Evolutionary conservation across 345 rosid species (phyloP), one percentile per base, ranked within the genome.

Genomic region (Euclidium syriacum): DNA sequence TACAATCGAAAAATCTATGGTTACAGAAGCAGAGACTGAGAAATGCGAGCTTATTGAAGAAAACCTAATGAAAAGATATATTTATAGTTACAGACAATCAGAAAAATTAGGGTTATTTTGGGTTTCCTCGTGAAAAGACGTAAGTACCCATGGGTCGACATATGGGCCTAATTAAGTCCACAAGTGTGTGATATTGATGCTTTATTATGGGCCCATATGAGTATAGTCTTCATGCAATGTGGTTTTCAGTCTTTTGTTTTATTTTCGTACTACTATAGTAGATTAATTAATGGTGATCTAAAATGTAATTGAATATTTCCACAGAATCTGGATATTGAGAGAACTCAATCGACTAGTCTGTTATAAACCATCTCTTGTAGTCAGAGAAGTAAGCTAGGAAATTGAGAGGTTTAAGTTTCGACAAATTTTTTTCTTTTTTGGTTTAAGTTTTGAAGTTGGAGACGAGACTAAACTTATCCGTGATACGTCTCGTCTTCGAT

Each of bases 61-160:
- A 14, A n/a, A 3, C 33, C 0, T 1, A 2, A 5, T 3, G 0
- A 29, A 16, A 8, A 2, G 35, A 7, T 70, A 70, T 62, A 70
- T 47, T 62, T 34, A 27, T 52, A 50, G 1, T 6, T 29, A 20
- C 50, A 12, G 18, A 15, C 19, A 3, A 10, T 10, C 23, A 9
- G 3, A 2, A 6, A 10, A 14, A 27, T 12, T 70, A 70, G 63
- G 74, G 65, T 2, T 46, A n/a, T 15, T 38, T 51, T 3, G 62
- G 26, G 49, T 35, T 34, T 15, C 61, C 38, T 25, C 5, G 0
- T 3, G 3, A 24, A 60, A 34, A 18, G 73, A 69, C 73, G 42
- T 19, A 34, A 35, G 2, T 69, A 44, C 33, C 68, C 56, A 5
- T 17, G 25, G 17, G 49, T 22, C 53, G 3, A 1, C 10, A n/a